Percentiles rank a stretch among this genome's conserved stretches.
phyloP scores from a whole-genome alignment of 1,284 basidiomycete genomes.

The Puccinia horiana region DNA sequence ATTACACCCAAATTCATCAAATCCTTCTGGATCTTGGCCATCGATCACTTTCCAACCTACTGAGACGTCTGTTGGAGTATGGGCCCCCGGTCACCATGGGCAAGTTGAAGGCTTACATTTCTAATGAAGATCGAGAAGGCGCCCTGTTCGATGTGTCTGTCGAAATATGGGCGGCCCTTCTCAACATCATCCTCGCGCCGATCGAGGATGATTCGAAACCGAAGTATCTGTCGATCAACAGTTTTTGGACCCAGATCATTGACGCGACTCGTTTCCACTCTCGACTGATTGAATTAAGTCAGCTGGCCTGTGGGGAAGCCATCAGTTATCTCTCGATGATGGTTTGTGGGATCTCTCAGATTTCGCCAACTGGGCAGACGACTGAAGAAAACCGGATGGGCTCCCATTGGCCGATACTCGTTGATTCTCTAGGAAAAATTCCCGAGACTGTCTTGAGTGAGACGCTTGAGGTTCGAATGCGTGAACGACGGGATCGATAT shows the following conservation, averaged over 20 bases:
- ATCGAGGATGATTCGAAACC: not conserved
- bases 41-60: constrained; percentile 10
- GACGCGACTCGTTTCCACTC: constrained; percentile 12
- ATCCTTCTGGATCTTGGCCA: constrained; percentile 13
- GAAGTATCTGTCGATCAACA: not conserved
- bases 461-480: not conserved
- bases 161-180: constrained; percentile 32
- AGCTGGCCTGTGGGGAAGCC: constrained; percentile 24
- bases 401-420: constrained; percentile 30
- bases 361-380: not conserved
- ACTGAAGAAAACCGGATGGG: not conserved
- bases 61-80: constrained; percentile 39
- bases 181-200: constrained; percentile 35
- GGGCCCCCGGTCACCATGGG: constrained; percentile 36
- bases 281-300: constrained; percentile 11
- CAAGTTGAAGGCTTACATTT: constrained; percentile 4
- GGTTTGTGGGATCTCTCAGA: constrained; percentile 37
- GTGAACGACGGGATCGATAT: constrained; percentile 41
- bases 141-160: constrained; percentile 22
- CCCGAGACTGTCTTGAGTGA: constrained; percentile 17
- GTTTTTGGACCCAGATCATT: constrained; percentile 29
- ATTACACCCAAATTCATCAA: not conserved
- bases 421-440: constrained; percentile 21
- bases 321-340: constrained; percentile 34
- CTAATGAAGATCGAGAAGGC: not conserved